Evolutionary conservation across 345 rosid species (phyloP).

Genomic region (Populus davidiana): DNA sequence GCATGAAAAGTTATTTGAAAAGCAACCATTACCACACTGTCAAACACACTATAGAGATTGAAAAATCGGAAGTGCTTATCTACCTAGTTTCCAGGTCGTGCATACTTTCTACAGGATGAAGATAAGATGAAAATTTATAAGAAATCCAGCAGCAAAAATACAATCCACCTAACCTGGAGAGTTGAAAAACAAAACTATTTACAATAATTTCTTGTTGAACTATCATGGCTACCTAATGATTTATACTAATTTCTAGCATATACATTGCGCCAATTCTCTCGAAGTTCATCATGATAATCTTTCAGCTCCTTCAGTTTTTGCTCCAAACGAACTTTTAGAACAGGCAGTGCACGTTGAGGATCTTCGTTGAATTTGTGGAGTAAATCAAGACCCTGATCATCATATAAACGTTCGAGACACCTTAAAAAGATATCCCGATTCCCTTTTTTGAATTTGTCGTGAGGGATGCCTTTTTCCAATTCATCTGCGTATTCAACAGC

Average conservation of each 20-base stretch:
- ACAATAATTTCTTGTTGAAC: neutral
- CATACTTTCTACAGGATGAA: too few species aligned
- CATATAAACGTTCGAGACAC: constrained; percentile 23
- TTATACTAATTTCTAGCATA: constrained; percentile 2
- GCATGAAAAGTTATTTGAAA: too few species aligned
- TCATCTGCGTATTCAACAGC: neutral
- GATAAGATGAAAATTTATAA: too few species aligned
- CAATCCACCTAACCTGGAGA: too few species aligned
- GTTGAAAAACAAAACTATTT: too few species aligned
- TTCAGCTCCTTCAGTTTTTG: constrained; percentile 18
- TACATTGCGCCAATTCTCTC: constrained; percentile 1
- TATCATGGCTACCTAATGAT: neutral
- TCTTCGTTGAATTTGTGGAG: neutral
- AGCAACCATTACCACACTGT: too few species aligned
- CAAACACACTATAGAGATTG: too few species aligned
- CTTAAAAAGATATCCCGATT: neutral
- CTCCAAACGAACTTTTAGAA: constrained; percentile 9
- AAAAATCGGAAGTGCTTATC: too few species aligned
- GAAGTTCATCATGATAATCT: neutral
- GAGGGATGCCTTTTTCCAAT: neutral
- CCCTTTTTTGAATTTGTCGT: neutral
- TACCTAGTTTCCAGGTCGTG: too few species aligned
- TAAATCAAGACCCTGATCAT: constrained; percentile 21
- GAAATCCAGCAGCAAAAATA: too few species aligned
- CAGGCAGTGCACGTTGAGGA: constrained; percentile 15